These are phyloP conservation scores for Aspergillus jensenii DNA, from an alignment of 2,329 filamentous ascomycete species.

Conservation along the genomic window DNA sequence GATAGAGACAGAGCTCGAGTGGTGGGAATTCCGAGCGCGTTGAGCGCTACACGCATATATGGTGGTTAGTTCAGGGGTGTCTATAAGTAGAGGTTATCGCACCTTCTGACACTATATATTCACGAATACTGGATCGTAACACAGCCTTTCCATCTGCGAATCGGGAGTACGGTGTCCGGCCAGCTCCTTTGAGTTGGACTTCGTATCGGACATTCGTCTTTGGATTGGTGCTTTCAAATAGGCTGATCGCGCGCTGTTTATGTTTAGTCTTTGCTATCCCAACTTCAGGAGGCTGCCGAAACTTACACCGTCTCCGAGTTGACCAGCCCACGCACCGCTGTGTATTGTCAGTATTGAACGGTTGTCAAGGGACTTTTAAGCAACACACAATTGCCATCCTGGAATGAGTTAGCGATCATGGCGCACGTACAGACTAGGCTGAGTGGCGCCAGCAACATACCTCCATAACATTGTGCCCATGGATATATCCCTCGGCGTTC, in stretches of 20 bases:
- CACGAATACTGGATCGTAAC: conserved; percentile 84
- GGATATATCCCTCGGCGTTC: conserved; percentile 81
- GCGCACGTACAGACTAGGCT: conserved; percentile 24
- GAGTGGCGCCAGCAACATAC: conserved; percentile 50
- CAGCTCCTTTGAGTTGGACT: conserved; percentile 90
- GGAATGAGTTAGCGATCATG: conserved; percentile 16
- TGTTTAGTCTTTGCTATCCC: conserved; percentile 1
- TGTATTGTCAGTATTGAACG: conserved; percentile 39
- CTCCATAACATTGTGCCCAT: conserved; percentile 98
- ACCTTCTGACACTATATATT: conserved; percentile 90
- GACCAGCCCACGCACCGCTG: conserved; percentile 85
- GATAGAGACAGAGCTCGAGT: conserved; percentile 85
- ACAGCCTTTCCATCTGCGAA: conserved; percentile 97
- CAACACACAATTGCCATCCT: conserved; percentile 52
- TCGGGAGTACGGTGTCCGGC: conserved; percentile 88
- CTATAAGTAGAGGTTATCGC: not conserved
- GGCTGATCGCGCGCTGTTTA: conserved; percentile 72
- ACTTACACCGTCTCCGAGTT: conserved; percentile 78
- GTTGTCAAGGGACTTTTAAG: not conserved
- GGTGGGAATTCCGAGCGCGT: conserved; percentile 80
- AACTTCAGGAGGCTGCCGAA: not conserved
- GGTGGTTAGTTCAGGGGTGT: not conserved
- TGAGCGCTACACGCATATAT: conserved; percentile 50
- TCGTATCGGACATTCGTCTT: conserved; percentile 74
- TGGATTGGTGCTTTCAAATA: conserved; percentile 86